Base-by-base conservation (phyloP, 306 rosid species). In the Malus sieversii region DNA sequence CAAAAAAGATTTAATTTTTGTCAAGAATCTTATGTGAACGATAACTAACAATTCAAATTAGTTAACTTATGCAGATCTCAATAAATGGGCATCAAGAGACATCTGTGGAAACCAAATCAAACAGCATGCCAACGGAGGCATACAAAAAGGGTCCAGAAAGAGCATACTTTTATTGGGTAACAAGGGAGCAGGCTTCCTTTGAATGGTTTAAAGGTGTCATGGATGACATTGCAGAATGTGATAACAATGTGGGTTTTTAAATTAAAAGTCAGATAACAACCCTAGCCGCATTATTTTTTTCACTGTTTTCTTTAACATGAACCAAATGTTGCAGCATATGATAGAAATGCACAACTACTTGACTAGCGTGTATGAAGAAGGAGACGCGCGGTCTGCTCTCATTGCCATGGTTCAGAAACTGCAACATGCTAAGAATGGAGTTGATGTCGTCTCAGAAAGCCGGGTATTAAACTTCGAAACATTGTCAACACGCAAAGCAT, bases 131-230 rank as follows among this genome's bases (percentile, higher is more conserved):
- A 2, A 44, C 69, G 14, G 84, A 75, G 4, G 76, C 80, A 44
- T 55, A 38, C 14, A 80, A 48, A 75, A 84, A 72, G 58, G 75
- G 84, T 76, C 97, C 98, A n/a, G 79, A 76, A 84, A 86, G 97
- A 86, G 97, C 97, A 25, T 90, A 95, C n/a, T 95, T 90, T 68
- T 95, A 92, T 73, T 95, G 98, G 98, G 86, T 95, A 44, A 95
- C 97, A 66, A 90, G 98, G 75, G 98, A 94, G 58, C 98, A 94
- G 55, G 87, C 88, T 78, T 94, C 98, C 42, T 94, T 92, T 81
- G 98, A 95, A 68, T 95, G 97, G 98, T 95, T 95, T 70, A 95
- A 95, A 86, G 98, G 98, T 27, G 97, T 95, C 81, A 92, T 95
- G 98, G 92, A 95, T 77, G 98, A 92, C 45, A 82, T 95, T 69